Base-by-base conservation (phyloP, 495 filamentous ascomycete genomes). In the Tuber indicum region DNA sequence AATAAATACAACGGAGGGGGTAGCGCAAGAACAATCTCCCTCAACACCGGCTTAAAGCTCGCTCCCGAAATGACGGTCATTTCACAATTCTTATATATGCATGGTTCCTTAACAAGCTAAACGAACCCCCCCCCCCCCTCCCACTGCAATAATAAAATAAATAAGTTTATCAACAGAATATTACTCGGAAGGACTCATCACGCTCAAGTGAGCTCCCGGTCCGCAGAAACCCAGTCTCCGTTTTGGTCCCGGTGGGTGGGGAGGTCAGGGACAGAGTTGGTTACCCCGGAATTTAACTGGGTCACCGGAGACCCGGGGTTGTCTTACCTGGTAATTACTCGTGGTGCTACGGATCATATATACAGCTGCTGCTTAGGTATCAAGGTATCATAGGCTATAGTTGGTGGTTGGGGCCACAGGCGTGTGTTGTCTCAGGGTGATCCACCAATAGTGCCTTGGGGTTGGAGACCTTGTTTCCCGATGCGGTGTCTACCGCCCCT, bases 301-400 rank as follows among this genome's bases (percentile, higher is more conserved):
- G 83, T 74, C 1, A 84, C 74, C 2, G 86, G 84, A 77, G 90
- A 91, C 0, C 83, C 83, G 82, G 89, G 86, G 72, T 88, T 88
- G 86, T 85, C 2, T 84, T 84, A 14, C 89, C 82, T 89, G 87
- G 77, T 91, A 90, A 84, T 88, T 89, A 52, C 87, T 87, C 0
- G 89, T 85, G 3, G 86, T 88, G n/a, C 85, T 86, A 84, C 36
- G 89, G 87, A 72, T 3, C 1, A 41, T 41, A 41, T 41, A 86
- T 88, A 70, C 87, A 89, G 43, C 87, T 89, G 41, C 86, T 87
- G 32, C 83, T 85, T 42, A 84, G 83, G 75, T 86, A 83, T 36
- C 83, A 86, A 9, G 82, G 82, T 46, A 83, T 81, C 17, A 82
- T 72, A 58, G 83, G 81, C 47, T 75, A 74, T 44, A 77, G n/a